Evolutionary conservation across 371 early-diverging fungal species (phyloP).

Genomic region (Lichtheimia hyalospora): DNA sequence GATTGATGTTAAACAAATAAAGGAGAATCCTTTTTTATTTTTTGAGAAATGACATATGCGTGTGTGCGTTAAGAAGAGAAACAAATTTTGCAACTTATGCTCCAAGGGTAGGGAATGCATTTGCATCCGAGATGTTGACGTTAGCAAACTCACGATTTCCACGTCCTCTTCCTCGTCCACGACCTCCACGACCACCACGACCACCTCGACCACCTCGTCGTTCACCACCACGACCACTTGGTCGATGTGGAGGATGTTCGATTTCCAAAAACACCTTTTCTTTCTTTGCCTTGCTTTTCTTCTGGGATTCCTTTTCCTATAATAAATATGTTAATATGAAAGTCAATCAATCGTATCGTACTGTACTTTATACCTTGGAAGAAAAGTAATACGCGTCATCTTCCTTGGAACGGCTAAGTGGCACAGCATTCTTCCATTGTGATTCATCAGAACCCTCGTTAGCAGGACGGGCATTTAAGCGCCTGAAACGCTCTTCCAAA

Average conservation of each 20-base stretch:
- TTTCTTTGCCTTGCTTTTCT: slow-evolving; percentile 34
- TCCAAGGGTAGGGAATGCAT: slow-evolving; percentile 77
- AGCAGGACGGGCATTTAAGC: slow-evolving; percentile 60
- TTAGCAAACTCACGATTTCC: slow-evolving; percentile 22
- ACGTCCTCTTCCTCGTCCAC: slow-evolving; percentile 31
- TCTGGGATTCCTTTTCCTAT: slow-evolving; percentile 11
- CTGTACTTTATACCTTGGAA: slow-evolving; percentile 24
- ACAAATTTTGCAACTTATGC: slow-evolving; percentile 27
- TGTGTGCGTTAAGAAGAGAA: background rate
- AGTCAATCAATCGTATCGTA: slow-evolving; percentile 43
- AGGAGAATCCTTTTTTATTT: too few relatives aligned
- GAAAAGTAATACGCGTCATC: slow-evolving; percentile 51
- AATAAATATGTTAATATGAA: background rate
- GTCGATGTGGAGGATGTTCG: slow-evolving; percentile 18
- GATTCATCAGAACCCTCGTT: slow-evolving; percentile 77
- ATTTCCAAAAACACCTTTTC: slow-evolving; percentile 27
- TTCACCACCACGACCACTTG: slow-evolving; percentile 22
- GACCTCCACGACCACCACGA: slow-evolving; percentile 26
- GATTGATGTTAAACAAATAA: too few relatives aligned
- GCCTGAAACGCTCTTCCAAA: slow-evolving; percentile 22
- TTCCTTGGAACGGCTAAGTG: slow-evolving; percentile 60
- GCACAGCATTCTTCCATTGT: slow-evolving; percentile 75
- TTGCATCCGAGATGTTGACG: slow-evolving; percentile 69
- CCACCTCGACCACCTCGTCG: slow-evolving; percentile 25
- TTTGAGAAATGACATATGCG: background rate